A percentile compares a stretch with the other conserved stretches of the same genome.
Conservation (phyloP, 345 rosid genomes). For the Cardamine occulta region DNA sequence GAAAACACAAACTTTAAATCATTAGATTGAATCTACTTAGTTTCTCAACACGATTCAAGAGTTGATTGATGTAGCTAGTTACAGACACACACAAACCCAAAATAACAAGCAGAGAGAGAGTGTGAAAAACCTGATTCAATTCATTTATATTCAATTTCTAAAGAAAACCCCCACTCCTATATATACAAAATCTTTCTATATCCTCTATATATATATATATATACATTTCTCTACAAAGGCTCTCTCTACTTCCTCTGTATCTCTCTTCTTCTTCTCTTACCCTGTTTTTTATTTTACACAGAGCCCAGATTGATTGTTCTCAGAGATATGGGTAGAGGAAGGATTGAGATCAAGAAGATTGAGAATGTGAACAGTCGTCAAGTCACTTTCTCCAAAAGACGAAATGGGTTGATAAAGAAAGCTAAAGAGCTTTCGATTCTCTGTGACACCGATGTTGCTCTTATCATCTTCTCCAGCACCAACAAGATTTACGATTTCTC, state of each 20-base stretch:
- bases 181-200: slow-evolving; percentile 8
- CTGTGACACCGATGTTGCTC: too few relatives aligned
- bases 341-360: slow-evolving; percentile 88
- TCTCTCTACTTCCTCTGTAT: slow-evolving; percentile 30
- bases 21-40: too few relatives aligned
- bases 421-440: slow-evolving; percentile 85
- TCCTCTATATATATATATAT: not conserved
- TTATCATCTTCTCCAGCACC: slow-evolving; percentile 85
- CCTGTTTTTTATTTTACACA: slow-evolving; percentile 22
- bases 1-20: too few relatives aligned
- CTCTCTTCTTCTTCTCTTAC: not conserved
- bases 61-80: too few relatives aligned
- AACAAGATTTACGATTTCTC: slow-evolving; percentile 85
- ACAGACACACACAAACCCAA: too few relatives aligned
- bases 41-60: too few relatives aligned
- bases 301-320: slow-evolving; percentile 7
- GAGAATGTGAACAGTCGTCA: slow-evolving; percentile 97
- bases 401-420: slow-evolving; percentile 83
- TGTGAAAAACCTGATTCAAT: too few relatives aligned
- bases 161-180: slow-evolving; percentile 22
- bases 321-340: slow-evolving; percentile 78
- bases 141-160: slow-evolving; percentile 26
- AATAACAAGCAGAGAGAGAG: too few relatives aligned
- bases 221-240: not conserved
- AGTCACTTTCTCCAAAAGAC: slow-evolving; percentile 93